Base-by-base conservation (phyloP, 306 rosid genomes). In the Lathyrus oleraceus region DNA sequence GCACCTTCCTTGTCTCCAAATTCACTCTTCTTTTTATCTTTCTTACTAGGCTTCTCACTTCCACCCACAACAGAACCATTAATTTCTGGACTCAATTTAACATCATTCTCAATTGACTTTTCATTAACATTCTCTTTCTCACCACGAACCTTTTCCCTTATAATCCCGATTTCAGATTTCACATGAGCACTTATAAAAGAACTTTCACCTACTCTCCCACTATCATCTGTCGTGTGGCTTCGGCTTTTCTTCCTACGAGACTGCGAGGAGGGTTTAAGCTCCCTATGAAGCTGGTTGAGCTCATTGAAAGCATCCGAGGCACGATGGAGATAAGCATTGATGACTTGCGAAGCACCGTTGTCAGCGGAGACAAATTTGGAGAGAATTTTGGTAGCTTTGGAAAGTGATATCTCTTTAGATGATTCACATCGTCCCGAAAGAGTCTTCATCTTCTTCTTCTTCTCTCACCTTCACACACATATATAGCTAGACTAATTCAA, bases 281-380 rank as follows among this genome's bases (percentile, higher is more conserved):
- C 83, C 80, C 74, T 82, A 27, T 78, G 86, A 10, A 82, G 61
- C 28, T 79, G 67, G n/a, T 82, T 45, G 44, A 82, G 76, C 66
- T 79, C 83, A 0, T 57, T 16, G 35, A 82, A 79, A 53, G 83
- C 32, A 0, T 5, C 25, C 9, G 74, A 82, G 6, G 86, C 70
- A 3, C 70, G 45, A 25, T 56, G 42, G 14, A 82, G 86, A 47
- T 53, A 82, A 0, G 71, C 71, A 56, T 21, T 47, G 35, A 72
- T 30, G 25, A 8, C 76, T 2, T 71, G 42, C 10, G 81, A 71
- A 67, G 83, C 81, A 54, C 79, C 86, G 4, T 75, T 82, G 25
- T 82, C 86, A 3, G 74, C 83, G 20, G 71, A 75, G 5, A 76
- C 76, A 64, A 82, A 79, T 25, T 75, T 54, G 0, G 86, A 75